A percentile compares a stretch with the other conserved stretches of the same genome.
These are phyloP conservation scores for Lipomyces chichibuensis DNA, from an alignment of 805 yeast genomes.

Conservation along the genomic window DNA sequence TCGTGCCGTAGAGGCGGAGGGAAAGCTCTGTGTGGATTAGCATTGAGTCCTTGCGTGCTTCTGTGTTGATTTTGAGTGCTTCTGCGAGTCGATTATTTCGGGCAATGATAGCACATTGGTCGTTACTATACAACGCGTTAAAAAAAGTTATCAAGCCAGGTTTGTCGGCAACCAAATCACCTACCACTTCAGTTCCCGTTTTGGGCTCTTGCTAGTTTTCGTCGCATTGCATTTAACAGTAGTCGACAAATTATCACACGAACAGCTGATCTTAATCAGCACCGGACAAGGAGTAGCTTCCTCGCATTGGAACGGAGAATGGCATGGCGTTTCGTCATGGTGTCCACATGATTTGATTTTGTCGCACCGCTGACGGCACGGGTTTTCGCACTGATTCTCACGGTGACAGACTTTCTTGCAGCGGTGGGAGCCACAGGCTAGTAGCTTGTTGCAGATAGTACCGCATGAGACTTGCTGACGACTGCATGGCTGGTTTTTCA, in stretches of 20 bases:
- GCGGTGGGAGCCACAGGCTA: constrained; percentile 55
- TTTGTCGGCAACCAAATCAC: background rate
- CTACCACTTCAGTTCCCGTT: constrained; percentile 54
- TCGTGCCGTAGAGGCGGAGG: constrained; percentile 55
- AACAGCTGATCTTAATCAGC: constrained; percentile 57
- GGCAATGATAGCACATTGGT: constrained; percentile 62
- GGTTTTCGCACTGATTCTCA: constrained; percentile 61
- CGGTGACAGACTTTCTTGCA: constrained; percentile 62
- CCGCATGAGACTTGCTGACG: constrained; percentile 72
- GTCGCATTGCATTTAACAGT: constrained; percentile 60
- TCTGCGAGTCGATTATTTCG: constrained; percentile 64
- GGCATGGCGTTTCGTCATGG: constrained; percentile 65
- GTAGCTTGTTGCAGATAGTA: constrained; percentile 56
- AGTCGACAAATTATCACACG: constrained; percentile 61
- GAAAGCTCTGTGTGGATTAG: constrained; percentile 52
- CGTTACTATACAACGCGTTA: constrained; percentile 48
- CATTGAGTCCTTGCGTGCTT: constrained; percentile 36
- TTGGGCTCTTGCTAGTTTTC: constrained; percentile 43
- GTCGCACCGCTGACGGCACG: constrained; percentile 65
- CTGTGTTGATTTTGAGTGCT: constrained; percentile 57
- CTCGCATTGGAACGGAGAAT: constrained; percentile 50
- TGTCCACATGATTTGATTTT: constrained; percentile 66
- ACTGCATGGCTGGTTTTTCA: constrained; percentile 70
- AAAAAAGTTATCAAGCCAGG: background rate
- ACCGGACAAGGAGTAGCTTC: constrained; percentile 58